Evolutionary conservation across 805 yeast species (phyloP), one percentile per base, ranked within the genome.

Genomic region (Spathaspora passalidarum): DNA sequence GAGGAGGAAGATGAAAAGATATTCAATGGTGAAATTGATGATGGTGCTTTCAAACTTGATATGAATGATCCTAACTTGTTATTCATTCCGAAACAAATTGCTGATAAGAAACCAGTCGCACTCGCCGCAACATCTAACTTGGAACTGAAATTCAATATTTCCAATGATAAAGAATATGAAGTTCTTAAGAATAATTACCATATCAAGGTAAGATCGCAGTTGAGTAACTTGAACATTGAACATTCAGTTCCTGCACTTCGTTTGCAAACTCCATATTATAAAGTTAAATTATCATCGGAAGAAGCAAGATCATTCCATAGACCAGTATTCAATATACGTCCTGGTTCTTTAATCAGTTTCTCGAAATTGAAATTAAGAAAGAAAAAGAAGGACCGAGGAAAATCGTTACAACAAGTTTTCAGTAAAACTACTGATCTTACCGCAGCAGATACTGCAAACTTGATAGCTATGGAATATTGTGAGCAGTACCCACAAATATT

Each of bases 201-300:
- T 61, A 82, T 95, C 34, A 92, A 88, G 70, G 88, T 92, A 32
- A 82, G 99, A 62, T 82, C 96, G 2, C 95, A 96, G 5, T 82
- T 94, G 56, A 96, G 97, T 38, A 88, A 92, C 54, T 73, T 94
- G 51, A 84, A 80, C 42, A 90, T 94, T 51, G 98, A 94, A 57
- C 99, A 94, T 63, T 80, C 97, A 0, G 75, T 82, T 55, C 96
- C 96, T 1, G 97, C 99, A 0, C 59, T 81, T 21, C 75, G 94
- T 42, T 72, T 94, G 41, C 99, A 94, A 66, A 79, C 90, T 0
- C 99, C 99, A 2, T 90, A 81, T 65, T 94, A 89, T 67, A 88
- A 86, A 57, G 97, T 91, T 22, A 80, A 75, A 49, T 67, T 89
- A 29, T 69, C 85, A 5, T 81, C 82, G 53, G 75, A 76, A 5